phyloP scores from a whole-genome alignment of 2,329 filamentous ascomycete genomes.

The Aspergillus novoparasiticus region DNA sequence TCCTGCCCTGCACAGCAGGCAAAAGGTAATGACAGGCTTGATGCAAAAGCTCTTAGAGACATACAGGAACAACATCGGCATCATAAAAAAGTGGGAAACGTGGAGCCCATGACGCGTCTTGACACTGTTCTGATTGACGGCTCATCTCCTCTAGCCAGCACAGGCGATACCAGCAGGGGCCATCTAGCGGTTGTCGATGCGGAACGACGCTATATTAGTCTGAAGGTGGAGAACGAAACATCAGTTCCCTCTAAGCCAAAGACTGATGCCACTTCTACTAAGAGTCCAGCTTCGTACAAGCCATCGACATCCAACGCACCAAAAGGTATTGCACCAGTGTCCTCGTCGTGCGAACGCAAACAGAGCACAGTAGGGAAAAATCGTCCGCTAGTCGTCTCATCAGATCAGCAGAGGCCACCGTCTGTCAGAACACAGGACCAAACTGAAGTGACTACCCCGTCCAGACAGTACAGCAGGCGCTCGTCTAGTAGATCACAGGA shows the following conservation, averaged over 20 bases:
- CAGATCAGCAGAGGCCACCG: slow-evolving; percentile 5
- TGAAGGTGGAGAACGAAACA: slow-evolving; percentile 13
- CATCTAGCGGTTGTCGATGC: slow-evolving; percentile 16
- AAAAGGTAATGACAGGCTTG: not conserved
- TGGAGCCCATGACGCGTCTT: slow-evolving; percentile 7
- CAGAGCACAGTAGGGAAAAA: not conserved
- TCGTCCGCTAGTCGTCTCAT: slow-evolving; percentile 19
- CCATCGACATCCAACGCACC: slow-evolving; percentile 12
- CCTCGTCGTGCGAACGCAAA: slow-evolving; percentile 1
- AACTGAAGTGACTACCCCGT: not conserved
- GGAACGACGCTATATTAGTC: slow-evolving; percentile 13
- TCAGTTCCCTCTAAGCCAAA: not conserved
- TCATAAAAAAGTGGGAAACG: slow-evolving; percentile 4
- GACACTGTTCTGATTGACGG: slow-evolving; percentile 18
- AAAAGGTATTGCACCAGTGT: not conserved
- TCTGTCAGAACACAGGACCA: not conserved
- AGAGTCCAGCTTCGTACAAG: not conserved
- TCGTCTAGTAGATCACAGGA: not conserved
- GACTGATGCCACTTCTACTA: slow-evolving; percentile 5
- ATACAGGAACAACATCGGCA: slow-evolving; percentile 8
- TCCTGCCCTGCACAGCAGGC: slow-evolving; percentile 9
- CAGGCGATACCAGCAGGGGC: slow-evolving; percentile 19
- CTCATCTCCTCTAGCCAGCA: slow-evolving; percentile 20
- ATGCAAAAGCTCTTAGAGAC: not conserved
- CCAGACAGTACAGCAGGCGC: not conserved